A percentile compares a stretch with the other conserved stretches of the same genome.
Evolutionary conservation across 2,329 filamentous ascomycete species (phyloP).

Genomic region (Penicillium aurantiogriseum): DNA sequence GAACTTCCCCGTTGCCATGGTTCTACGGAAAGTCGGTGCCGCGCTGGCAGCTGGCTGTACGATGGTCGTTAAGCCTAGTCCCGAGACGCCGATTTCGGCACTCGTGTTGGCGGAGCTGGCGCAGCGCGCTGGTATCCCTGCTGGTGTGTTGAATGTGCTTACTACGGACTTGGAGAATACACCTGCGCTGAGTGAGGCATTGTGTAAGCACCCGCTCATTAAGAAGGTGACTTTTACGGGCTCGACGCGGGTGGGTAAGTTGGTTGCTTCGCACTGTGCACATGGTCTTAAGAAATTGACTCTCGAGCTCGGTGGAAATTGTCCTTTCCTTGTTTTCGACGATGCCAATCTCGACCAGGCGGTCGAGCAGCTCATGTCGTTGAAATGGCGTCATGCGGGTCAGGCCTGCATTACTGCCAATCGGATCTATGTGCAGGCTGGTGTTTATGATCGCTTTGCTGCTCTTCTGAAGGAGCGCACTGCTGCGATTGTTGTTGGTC

Average conservation of each 20-base stretch:
- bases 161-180: slow-evolving; percentile 51
- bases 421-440: slow-evolving; percentile 45
- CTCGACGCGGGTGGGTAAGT: slow-evolving; percentile 60
- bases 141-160: slow-evolving; percentile 61
- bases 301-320: slow-evolving; percentile 64
- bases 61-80: slow-evolving; percentile 71
- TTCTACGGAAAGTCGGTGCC: slow-evolving; percentile 65
- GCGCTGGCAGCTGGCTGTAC: slow-evolving; percentile 71
- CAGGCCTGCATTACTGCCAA: slow-evolving; percentile 50
- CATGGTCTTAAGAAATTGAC: slow-evolving; percentile 64
- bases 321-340: slow-evolving; percentile 63
- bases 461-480: slow-evolving; percentile 55
- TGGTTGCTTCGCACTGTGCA: slow-evolving; percentile 60
- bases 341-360: slow-evolving; percentile 59
- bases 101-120: slow-evolving; percentile 55
- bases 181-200: slow-evolving; percentile 44
- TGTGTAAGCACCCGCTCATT: slow-evolving; percentile 57
- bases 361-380: slow-evolving; percentile 39
- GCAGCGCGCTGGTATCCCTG: slow-evolving; percentile 55
- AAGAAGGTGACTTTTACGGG: slow-evolving; percentile 64
- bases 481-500: slow-evolving; percentile 56
- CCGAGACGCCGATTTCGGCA: slow-evolving; percentile 62
- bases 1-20: slow-evolving; percentile 70
- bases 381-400: slow-evolving; percentile 46
- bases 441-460: slow-evolving; percentile 53